Evolutionary conservation across 176 grass and related monocot genomes (phyloP).

Genomic region (Rhynchospora tenuis): DNA sequence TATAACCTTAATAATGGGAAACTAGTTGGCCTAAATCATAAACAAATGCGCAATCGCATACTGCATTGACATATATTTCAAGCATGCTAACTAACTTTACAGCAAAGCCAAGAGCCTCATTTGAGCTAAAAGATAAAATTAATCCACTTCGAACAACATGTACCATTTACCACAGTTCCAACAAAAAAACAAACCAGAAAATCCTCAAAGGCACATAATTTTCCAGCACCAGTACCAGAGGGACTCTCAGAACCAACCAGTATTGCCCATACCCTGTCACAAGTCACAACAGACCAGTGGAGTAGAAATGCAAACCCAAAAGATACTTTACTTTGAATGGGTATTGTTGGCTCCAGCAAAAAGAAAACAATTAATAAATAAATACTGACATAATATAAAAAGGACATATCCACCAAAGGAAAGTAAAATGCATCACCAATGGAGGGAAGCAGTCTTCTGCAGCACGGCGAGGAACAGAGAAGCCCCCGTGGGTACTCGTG

Average conservation of each 20-base stretch:
- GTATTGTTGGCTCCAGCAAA: neutral
- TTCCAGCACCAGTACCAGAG: neutral
- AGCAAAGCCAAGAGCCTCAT: neutral
- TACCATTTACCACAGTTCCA: neutral
- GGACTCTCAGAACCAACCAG: neutral
- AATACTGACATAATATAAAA: neutral
- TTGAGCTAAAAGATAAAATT: neutral
- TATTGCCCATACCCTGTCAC: neutral
- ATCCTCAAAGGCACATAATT: neutral
- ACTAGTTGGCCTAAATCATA: too few relatives aligned
- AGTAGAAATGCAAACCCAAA: neutral
- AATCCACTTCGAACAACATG: neutral
- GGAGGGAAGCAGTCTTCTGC: constrained; percentile 92
- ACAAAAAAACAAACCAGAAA: neutral
- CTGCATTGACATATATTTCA: neutral
- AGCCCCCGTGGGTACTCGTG: constrained; percentile 93
- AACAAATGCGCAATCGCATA: neutral
- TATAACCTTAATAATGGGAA: neutral
- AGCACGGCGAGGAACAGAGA: constrained; percentile 97
- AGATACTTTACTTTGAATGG: neutral
- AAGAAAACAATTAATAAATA: constrained; percentile 1
- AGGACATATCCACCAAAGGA: neutral
- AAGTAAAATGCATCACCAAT: constrained; percentile 43
- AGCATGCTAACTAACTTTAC: neutral
- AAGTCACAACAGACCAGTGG: neutral